Evolutionary conservation across 2,329 filamentous ascomycete genomes (phyloP).

Genomic region (Elsinoe batatas): DNA sequence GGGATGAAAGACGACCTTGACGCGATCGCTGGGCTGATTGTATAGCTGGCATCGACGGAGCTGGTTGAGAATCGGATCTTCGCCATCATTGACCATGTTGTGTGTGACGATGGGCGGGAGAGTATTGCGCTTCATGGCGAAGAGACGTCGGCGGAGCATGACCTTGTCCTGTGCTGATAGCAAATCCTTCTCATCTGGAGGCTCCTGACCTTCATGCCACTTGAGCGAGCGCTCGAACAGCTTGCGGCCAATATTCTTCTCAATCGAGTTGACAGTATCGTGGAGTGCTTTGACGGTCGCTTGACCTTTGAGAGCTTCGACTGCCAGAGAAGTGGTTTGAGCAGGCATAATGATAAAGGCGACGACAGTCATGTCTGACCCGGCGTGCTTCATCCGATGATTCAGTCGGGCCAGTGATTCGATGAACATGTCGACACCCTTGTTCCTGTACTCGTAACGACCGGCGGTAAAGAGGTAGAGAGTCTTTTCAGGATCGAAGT

Average conservation of each 20-base stretch:
- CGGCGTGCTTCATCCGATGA: constrained; percentile 73
- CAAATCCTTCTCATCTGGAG: constrained; percentile 94
- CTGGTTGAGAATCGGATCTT: constrained; percentile 92
- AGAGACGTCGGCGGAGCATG: constrained; percentile 78
- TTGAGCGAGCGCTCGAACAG: constrained; percentile 89
- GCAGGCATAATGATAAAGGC: constrained; percentile 99
- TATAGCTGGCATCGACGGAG: constrained; percentile 92
- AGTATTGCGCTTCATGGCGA: constrained; percentile 88
- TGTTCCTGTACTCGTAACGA: constrained; percentile 95
- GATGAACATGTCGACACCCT: constrained; percentile 99
- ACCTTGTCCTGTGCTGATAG: constrained; percentile 88
- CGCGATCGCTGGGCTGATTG: constrained; percentile 87
- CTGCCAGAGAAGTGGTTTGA: constrained; percentile 86
- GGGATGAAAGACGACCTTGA: constrained; percentile 97
- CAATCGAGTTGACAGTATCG: constrained; percentile 87
- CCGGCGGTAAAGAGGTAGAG: constrained; percentile 96
- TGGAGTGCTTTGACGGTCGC: constrained; percentile 93
- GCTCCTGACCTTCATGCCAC: constrained; percentile 88
- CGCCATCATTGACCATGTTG: constrained; percentile 92
- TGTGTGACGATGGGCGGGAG: constrained; percentile 95
- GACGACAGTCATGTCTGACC: constrained; percentile 87
- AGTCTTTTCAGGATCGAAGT: constrained; percentile 93
- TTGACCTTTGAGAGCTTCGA: constrained; percentile 92
- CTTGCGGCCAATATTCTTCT: constrained; percentile 82
- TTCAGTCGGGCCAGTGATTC: constrained; percentile 91